Conservation (phyloP, 2,329 filamentous ascomycete species). For the Microsporum canis region DNA sequence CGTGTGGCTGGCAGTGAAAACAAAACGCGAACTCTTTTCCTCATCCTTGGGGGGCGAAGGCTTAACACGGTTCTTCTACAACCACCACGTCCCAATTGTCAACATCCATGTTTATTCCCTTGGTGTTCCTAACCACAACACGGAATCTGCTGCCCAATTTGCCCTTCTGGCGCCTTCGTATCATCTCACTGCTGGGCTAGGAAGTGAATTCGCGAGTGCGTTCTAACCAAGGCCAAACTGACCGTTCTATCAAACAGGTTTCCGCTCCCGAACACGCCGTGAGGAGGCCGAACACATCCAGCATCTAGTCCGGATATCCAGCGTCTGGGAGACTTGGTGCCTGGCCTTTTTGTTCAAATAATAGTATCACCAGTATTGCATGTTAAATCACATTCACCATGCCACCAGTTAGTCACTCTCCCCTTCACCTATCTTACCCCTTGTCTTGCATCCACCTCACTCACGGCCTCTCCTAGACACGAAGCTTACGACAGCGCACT, state of each 20-base stretch:
- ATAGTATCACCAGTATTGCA: slow-evolving; percentile 2
- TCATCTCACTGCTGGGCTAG: background rate
- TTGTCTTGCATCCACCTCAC: slow-evolving; percentile 19
- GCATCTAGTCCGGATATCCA: background rate
- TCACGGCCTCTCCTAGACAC: slow-evolving; percentile 46
- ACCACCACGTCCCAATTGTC: background rate
- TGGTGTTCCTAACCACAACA: background rate
- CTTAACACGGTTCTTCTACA: background rate
- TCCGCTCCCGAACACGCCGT: background rate
- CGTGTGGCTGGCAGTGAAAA: background rate
- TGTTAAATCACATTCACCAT: slow-evolving; percentile 29
- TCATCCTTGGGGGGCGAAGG: background rate
- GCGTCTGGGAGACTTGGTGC: background rate
- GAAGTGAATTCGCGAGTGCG: background rate
- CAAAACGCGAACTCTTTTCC: background rate
- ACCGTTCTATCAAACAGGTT: background rate
- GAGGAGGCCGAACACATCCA: background rate
- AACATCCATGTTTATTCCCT: background rate
- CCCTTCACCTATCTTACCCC: background rate
- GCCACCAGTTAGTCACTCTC: slow-evolving; percentile 44
- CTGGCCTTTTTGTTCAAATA: background rate
- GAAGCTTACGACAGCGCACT: slow-evolving; percentile 60
- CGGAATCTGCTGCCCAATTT: background rate
- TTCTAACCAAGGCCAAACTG: background rate
- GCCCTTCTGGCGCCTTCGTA: background rate